A percentile compares a stretch with the other conserved stretches of the same genome.
Conservation (phyloP, 2,329 filamentous ascomycete genomes). For the Fusarium torreyae region DNA sequence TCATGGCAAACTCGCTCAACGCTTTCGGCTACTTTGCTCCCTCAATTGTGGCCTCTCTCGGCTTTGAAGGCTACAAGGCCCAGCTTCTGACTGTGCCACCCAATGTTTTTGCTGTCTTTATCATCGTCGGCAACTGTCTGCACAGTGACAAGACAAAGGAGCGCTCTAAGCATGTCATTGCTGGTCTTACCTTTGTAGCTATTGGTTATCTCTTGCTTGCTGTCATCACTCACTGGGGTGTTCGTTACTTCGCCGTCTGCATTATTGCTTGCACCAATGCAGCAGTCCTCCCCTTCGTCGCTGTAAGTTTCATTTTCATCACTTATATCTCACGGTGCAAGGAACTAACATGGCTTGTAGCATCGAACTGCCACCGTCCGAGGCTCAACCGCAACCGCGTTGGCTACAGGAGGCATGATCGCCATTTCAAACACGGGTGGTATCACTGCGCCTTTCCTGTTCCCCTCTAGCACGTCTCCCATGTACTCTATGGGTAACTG, state of each 20-base stretch:
- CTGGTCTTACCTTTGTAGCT: conserved; percentile 48
- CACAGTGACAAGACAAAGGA: conserved; percentile 53
- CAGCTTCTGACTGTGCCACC: conserved; percentile 57
- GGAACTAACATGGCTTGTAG: conserved; percentile 27
- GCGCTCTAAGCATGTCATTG: conserved; percentile 53
- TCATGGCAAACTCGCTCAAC: conserved; percentile 56
- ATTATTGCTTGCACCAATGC: conserved; percentile 55
- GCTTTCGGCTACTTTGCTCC: conserved; percentile 56
- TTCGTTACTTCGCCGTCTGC: conserved; percentile 52
- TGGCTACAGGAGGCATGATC: conserved; percentile 56
- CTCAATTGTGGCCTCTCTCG: conserved; percentile 55
- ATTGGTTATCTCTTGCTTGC: conserved; percentile 52
- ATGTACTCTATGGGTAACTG: conserved; percentile 56
- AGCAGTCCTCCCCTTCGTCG: conserved; percentile 53
- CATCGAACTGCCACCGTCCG: conserved; percentile 54
- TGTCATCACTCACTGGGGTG: conserved; percentile 51
- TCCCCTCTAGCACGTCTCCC: conserved; percentile 50
- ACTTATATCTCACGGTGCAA: rapidly evolving
- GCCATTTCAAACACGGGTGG: conserved; percentile 55
- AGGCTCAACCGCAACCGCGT: conserved; percentile 53
- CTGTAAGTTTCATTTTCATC: conserved; percentile 41
- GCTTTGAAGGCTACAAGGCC: conserved; percentile 53
- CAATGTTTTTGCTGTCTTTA: conserved; percentile 55
- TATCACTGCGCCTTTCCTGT: conserved; percentile 54
- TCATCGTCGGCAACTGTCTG: conserved; percentile 53